Conservation (phyloP, 306 rosid genomes). For the Arachis hypogaea region DNA sequence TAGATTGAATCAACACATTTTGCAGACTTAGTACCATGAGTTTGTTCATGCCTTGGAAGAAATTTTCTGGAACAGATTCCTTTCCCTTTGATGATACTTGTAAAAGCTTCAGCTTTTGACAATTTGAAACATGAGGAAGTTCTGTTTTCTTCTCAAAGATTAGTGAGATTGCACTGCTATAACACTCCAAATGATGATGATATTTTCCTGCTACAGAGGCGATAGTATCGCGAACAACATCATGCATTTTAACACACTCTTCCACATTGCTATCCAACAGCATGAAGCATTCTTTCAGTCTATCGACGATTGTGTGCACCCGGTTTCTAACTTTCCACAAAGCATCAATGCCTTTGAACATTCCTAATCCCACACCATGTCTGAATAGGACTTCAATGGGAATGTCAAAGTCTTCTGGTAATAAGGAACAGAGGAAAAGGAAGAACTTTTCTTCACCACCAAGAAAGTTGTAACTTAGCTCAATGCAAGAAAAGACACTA, state of each 20-base stretch:
- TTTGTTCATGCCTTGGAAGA: conserved; percentile 19
- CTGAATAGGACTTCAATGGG: conserved; percentile 28
- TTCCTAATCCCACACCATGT: conserved; percentile 33
- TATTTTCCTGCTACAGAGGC: conserved; percentile 8
- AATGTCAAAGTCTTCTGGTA: conserved; percentile 38
- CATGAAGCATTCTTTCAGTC: conserved; percentile 32
- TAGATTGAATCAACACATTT: background rate
- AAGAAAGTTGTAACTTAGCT: conserved; percentile 28
- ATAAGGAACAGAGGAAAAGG: conserved; percentile 36
- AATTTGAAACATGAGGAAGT: background rate
- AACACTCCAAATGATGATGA: background rate
- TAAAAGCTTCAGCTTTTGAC: conserved; percentile 13
- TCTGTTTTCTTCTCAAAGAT: background rate
- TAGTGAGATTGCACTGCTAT: conserved; percentile 12
- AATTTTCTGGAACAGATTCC: background rate
- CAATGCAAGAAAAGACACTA: conserved; percentile 22
- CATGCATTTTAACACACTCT: conserved; percentile 45
- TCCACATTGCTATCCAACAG: conserved; percentile 33
- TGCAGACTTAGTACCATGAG: conserved; percentile 28
- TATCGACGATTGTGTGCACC: conserved; percentile 27
- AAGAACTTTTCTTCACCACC: conserved; percentile 30
- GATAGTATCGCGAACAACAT: conserved; percentile 37
- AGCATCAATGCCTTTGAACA: conserved; percentile 3
- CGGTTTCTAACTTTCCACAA: conserved; percentile 36
- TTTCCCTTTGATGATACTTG: background rate